A percentile compares a stretch with the other conserved stretches of the same genome.
These are phyloP conservation scores for Penicillium sp. DNA, from an alignment of 2,329 filamentous ascomycete genomes.

Conservation along the genomic window DNA sequence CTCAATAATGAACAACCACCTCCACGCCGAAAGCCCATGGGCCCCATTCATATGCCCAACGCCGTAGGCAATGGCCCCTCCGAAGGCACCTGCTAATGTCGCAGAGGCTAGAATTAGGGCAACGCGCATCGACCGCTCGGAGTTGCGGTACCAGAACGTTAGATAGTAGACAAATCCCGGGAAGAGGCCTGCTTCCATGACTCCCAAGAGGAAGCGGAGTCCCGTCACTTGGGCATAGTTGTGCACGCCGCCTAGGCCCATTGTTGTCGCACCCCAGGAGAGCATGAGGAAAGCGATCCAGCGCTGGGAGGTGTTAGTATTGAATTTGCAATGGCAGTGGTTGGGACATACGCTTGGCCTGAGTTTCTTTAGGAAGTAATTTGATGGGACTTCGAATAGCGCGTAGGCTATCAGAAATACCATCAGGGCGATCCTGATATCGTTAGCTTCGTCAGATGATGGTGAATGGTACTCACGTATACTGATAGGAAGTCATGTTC, in stretches of 20 bases:
- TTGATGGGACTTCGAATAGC: slow-evolving; percentile 52
- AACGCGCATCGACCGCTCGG: slow-evolving; percentile 59
- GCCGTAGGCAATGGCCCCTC: slow-evolving; percentile 56
- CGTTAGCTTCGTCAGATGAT: slow-evolving; percentile 6
- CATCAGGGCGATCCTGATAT: slow-evolving; percentile 45
- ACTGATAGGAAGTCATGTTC: slow-evolving; percentile 61
- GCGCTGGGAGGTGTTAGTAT: slow-evolving; percentile 23
- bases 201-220: slow-evolving; percentile 50
- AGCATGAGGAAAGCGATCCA: slow-evolving; percentile 54
- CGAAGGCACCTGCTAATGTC: slow-evolving; percentile 56
- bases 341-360: slow-evolving; percentile 39
- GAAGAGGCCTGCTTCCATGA: slow-evolving; percentile 53
- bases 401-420: slow-evolving; percentile 51
- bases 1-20: slow-evolving; percentile 51
- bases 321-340: neutral
- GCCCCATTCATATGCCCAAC: slow-evolving; percentile 38
- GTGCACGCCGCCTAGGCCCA: slow-evolving; percentile 47
- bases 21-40: slow-evolving; percentile 39
- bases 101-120: slow-evolving; percentile 55
- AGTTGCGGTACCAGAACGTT: slow-evolving; percentile 56
- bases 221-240: slow-evolving; percentile 47
- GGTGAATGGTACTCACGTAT: slow-evolving; percentile 43
- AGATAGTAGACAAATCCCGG: slow-evolving; percentile 50
- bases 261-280: slow-evolving; percentile 49
- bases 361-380: slow-evolving; percentile 51